Evolutionary conservation across 106 monocot species (phyloP).

Genomic region (Apostasia shenzhenica): DNA sequence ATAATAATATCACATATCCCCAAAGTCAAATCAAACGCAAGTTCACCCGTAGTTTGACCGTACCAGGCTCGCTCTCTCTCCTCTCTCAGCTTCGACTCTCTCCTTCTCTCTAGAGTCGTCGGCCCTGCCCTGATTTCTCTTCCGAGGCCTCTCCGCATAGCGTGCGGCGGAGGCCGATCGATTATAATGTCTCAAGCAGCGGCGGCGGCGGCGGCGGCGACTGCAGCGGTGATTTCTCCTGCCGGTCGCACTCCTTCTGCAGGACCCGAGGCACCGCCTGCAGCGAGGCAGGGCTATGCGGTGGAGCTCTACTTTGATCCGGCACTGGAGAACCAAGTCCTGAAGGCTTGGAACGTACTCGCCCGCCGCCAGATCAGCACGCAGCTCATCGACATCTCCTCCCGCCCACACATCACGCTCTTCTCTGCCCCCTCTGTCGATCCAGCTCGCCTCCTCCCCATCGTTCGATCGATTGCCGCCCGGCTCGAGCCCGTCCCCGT

Average conservation of each 20-base stretch:
- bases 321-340: slow-evolving; percentile 92
- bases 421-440: slow-evolving; percentile 39
- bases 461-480: slow-evolving; percentile 63
- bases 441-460: slow-evolving; percentile 31
- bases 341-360: slow-evolving; percentile 96
- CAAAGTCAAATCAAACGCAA: too few relatives aligned
- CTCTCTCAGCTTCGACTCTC: too few relatives aligned
- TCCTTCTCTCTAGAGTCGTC: too few relatives aligned
- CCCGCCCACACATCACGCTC: slow-evolving; percentile 91
- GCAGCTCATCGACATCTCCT: slow-evolving; percentile 70
- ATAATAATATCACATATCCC: too few relatives aligned
- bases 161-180: too few relatives aligned
- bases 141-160: too few relatives aligned
- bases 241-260: background rate
- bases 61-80: too few relatives aligned
- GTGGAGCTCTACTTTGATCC: slow-evolving; percentile 99
- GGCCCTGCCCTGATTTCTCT: too few relatives aligned
- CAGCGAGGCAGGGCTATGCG: slow-evolving; percentile 29
- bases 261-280: background rate
- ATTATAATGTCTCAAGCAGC: background rate
- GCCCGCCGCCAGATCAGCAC: slow-evolving; percentile 90
- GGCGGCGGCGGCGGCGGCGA: background rate
- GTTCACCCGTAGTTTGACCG: too few relatives aligned
- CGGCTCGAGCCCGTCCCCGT: slow-evolving; percentile 67
- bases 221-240: background rate